Conservation (phyloP, 768 basidiomycete species). For the Rhizopogon sp. region DNA sequence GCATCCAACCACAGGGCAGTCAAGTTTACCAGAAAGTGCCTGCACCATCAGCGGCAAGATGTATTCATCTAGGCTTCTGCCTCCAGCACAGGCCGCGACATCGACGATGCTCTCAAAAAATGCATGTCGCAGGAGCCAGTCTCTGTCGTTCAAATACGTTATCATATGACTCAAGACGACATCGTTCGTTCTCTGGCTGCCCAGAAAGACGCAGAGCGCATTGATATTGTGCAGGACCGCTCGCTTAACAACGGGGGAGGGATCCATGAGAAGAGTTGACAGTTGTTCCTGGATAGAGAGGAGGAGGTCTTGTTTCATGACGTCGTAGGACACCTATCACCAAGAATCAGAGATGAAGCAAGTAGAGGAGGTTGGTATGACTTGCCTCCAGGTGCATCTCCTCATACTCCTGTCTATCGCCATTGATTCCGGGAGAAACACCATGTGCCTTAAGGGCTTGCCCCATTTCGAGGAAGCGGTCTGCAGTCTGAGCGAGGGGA, state of each 20-base stretch:
- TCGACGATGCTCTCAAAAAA: conserved; percentile 97
- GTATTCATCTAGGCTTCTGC: conserved; percentile 89
- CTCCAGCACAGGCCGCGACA: conserved; percentile 91
- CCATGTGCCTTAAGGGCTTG: conserved; percentile 87
- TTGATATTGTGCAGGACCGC: conserved; percentile 86
- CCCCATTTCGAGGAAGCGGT: conserved; percentile 88
- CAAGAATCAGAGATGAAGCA: neutral
- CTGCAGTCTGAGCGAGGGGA: conserved; percentile 79
- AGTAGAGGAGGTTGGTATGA: neutral
- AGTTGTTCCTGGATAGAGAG: conserved; percentile 83
- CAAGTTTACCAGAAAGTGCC: conserved; percentile 75
- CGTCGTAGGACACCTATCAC: conserved; percentile 82
- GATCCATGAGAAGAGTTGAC: conserved; percentile 80
- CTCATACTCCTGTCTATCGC: conserved; percentile 67
- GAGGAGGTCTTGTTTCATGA: conserved; percentile 82
- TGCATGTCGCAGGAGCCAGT: conserved; percentile 86
- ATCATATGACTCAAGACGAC: conserved; percentile 87
- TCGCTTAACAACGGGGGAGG: conserved; percentile 85
- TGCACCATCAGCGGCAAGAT: conserved; percentile 97
- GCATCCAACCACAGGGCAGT: neutral
- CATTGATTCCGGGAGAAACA: conserved; percentile 34
- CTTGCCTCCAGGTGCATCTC: conserved; percentile 76
- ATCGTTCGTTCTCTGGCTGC: conserved; percentile 90
- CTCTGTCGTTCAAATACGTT: conserved; percentile 81
- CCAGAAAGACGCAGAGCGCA: conserved; percentile 88